phyloP scores from a whole-genome alignment of 2,329 filamentous ascomycete species.

The Volutella citrinella region DNA sequence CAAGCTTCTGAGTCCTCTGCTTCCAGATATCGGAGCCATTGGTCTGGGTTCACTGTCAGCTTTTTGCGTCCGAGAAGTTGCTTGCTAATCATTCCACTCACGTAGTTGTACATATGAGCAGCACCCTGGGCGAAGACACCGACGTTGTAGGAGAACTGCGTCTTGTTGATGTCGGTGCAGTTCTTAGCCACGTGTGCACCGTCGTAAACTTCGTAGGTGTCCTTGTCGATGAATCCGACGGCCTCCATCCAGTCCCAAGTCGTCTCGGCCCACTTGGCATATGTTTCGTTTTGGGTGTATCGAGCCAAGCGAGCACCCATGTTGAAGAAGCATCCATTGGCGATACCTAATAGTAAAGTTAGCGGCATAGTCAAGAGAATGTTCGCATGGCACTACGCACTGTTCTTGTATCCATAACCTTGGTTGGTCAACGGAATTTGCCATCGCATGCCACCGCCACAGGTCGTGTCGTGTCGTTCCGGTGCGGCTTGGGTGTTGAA shows the following conservation, averaged over 20 bases:
- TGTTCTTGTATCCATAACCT: slow-evolving; percentile 75
- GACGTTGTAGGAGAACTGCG: slow-evolving; percentile 61
- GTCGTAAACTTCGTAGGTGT: slow-evolving; percentile 59
- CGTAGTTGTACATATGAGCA: slow-evolving; percentile 62
- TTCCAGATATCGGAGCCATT: slow-evolving; percentile 51
- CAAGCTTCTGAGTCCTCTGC: slow-evolving; percentile 40
- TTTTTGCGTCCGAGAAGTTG: too few relatives aligned
- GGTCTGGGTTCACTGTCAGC: too few relatives aligned
- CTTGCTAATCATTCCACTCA: too few relatives aligned
- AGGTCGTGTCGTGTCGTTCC: slow-evolving; percentile 55
- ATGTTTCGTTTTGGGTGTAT: slow-evolving; percentile 66
- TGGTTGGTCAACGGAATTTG: slow-evolving; percentile 73
- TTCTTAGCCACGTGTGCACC: slow-evolving; percentile 50
- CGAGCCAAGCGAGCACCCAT: slow-evolving; percentile 66
- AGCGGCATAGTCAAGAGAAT: background rate
- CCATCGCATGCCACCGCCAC: slow-evolving; percentile 67
- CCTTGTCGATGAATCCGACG: slow-evolving; percentile 57
- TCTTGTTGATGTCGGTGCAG: slow-evolving; percentile 53
- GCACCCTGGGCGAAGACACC: slow-evolving; percentile 57
- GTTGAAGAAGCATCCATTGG: slow-evolving; percentile 63
- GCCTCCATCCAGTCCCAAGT: slow-evolving; percentile 59
- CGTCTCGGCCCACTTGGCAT: slow-evolving; percentile 60
- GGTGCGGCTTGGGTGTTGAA: slow-evolving; percentile 55
- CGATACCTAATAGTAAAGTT: slow-evolving; percentile 38
- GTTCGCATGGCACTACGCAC: slow-evolving; percentile 21